phyloP scores from a whole-genome alignment of 352 stramenopile genomes.

The Plasmopara viticola region DNA sequence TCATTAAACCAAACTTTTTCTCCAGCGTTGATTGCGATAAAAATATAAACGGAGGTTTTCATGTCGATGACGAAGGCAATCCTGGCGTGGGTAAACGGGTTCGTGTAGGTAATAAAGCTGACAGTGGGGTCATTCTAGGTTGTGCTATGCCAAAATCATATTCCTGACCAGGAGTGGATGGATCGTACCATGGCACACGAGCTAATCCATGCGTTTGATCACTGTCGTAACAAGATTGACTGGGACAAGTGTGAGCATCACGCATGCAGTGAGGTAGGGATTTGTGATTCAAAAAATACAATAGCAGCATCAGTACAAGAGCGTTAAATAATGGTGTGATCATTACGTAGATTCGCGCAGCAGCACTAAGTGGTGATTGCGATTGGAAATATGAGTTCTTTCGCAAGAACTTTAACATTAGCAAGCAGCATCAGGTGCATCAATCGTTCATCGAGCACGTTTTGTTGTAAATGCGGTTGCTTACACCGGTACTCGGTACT shows the following conservation, averaged over 20 bases:
- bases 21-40: slow-evolving; percentile 75
- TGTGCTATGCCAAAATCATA: slow-evolving; percentile 88
- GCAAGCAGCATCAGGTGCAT: slow-evolving; percentile 81
- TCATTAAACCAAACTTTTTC: slow-evolving; percentile 66
- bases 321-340: background rate
- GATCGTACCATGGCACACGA: slow-evolving; percentile 90
- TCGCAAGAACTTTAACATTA: slow-evolving; percentile 87
- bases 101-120: slow-evolving; percentile 3
- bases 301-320: background rate
- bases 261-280: slow-evolving; percentile 85
- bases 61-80: slow-evolving; percentile 67
- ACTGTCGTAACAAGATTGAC: slow-evolving; percentile 90
- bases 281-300: background rate
- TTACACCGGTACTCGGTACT: slow-evolving; percentile 3
- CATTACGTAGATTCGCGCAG: slow-evolving; percentile 46
- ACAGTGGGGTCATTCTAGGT: slow-evolving; percentile 27
- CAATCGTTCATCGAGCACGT: background rate
- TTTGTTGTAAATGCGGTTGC: background rate
- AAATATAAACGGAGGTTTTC: slow-evolving; percentile 84
- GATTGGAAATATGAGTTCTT: slow-evolving; percentile 90
- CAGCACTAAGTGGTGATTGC: slow-evolving; percentile 83
- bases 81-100: slow-evolving; percentile 37
- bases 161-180: slow-evolving; percentile 87
- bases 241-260: slow-evolving; percentile 91
- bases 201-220: slow-evolving; percentile 91